Evolutionary conservation across 306 rosid species (phyloP).

Genomic region (Citrullus amarus): DNA sequence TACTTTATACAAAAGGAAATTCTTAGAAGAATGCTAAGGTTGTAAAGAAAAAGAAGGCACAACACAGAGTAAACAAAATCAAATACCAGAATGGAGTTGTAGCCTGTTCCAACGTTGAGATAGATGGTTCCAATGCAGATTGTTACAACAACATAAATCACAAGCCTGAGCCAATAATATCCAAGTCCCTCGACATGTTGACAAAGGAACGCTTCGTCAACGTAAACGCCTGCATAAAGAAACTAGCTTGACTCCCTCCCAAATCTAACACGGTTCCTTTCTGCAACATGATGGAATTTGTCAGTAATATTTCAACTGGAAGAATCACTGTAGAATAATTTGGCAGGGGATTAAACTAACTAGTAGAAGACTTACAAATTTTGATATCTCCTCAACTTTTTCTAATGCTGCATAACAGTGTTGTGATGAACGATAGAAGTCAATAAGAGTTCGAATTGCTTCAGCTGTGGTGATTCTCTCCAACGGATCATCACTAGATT

Average conservation of each 20-base stretch:
- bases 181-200: slow-evolving; percentile 99
- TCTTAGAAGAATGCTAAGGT: not conserved
- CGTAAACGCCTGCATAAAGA: slow-evolving; percentile 60
- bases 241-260: slow-evolving; percentile 97
- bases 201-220: slow-evolving; percentile 78
- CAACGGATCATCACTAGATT: slow-evolving; percentile 72
- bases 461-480: slow-evolving; percentile 75
- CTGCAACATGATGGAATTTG: slow-evolving; percentile 23
- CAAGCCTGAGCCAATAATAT: slow-evolving; percentile 96
- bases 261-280: slow-evolving; percentile 81
- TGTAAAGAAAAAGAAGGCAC: not conserved
- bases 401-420: slow-evolving; percentile 52
- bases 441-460: slow-evolving; percentile 65
- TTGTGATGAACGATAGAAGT: slow-evolving; percentile 60
- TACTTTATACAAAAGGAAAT: not conserved
- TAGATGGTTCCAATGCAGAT: slow-evolving; percentile 85
- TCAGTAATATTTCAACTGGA: not conserved
- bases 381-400: slow-evolving; percentile 74
- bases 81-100: slow-evolving; percentile 78
- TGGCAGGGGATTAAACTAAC: not conserved
- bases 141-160: slow-evolving; percentile 81
- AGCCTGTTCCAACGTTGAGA: slow-evolving; percentile 70
- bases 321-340: not conserved
- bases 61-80: not conserved
- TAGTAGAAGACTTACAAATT: slow-evolving; percentile 48